Percentiles rank a stretch among this genome's conserved stretches.
Conservation (phyloP, 2,329 filamentous ascomycete genomes). For the Penicillium sp. region DNA sequence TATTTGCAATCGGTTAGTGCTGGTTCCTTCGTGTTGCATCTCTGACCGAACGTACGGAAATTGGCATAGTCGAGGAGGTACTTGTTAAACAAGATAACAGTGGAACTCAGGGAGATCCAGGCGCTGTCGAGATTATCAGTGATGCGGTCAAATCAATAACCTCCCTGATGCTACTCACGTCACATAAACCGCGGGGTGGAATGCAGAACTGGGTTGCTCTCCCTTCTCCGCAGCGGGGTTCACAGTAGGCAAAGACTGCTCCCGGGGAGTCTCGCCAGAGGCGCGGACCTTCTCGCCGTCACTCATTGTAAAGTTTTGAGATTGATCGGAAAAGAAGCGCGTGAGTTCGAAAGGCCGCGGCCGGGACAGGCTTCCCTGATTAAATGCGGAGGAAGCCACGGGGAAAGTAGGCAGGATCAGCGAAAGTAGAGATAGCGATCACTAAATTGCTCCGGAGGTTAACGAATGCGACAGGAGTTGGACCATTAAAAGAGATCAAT, state of each 20-base stretch:
- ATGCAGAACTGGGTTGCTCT: constrained; percentile 57
- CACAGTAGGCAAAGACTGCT: constrained; percentile 67
- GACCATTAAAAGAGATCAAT: constrained; percentile 7
- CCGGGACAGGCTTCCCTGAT: constrained; percentile 42
- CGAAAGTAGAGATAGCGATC: constrained; percentile 20
- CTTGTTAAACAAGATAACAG: constrained; percentile 99
- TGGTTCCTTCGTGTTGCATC: not conserved
- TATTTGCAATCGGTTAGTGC: constrained; percentile 19
- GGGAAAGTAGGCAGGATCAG: constrained; percentile 19
- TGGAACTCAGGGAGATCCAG: constrained; percentile 90
- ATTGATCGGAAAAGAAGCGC: constrained; percentile 45
- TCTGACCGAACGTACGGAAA: constrained; percentile 61
- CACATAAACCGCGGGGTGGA: constrained; percentile 86
- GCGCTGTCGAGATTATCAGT: constrained; percentile 52
- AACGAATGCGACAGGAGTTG: constrained; percentile 14
- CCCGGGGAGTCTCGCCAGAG: constrained; percentile 63
- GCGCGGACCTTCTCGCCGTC: constrained; percentile 77
- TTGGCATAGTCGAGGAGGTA: constrained; percentile 83
- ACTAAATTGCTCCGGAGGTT: constrained; percentile 14
- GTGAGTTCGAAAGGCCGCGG: constrained; percentile 49
- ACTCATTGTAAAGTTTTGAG: constrained; percentile 50
- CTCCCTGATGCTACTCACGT: constrained; percentile 42
- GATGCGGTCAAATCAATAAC: not conserved
- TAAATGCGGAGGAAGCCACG: constrained; percentile 46
- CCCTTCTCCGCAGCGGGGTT: constrained; percentile 71